Percentiles rank a stretch among this genome's conserved stretches.
phyloP scores from a whole-genome alignment of 2,329 filamentous ascomycete species.

The Xylariaceae sp. region DNA sequence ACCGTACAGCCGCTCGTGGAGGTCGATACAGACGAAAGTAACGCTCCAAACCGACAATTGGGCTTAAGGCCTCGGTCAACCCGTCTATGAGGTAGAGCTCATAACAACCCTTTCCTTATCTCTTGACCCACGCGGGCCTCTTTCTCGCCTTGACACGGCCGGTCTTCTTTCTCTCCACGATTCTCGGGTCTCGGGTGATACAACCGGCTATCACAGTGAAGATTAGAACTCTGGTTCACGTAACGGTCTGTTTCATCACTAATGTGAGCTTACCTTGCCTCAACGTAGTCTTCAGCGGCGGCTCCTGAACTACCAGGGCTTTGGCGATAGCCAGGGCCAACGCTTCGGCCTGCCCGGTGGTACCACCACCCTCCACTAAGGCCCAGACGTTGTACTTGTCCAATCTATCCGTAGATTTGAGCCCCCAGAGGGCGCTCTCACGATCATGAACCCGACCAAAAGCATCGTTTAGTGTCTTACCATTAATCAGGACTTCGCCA shows the following conservation, averaged over 20 bases:
- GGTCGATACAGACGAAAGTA: background rate
- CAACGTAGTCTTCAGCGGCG: slow-evolving; percentile 83
- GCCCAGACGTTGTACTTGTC: slow-evolving; percentile 99
- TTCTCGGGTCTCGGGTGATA: slow-evolving; percentile 87
- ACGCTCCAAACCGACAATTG: slow-evolving; percentile 14
- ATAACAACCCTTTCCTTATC: slow-evolving; percentile 47
- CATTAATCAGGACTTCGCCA: slow-evolving; percentile 89
- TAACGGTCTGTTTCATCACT: slow-evolving; percentile 12
- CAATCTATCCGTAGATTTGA: slow-evolving; percentile 80
- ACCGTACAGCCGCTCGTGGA: slow-evolving; percentile 7
- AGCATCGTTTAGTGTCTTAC: slow-evolving; percentile 78
- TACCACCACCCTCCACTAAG: slow-evolving; percentile 81
- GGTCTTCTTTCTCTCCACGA: slow-evolving; percentile 97
- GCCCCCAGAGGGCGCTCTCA: slow-evolving; percentile 90
- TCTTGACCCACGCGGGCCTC: slow-evolving; percentile 97
- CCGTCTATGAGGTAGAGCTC: background rate
- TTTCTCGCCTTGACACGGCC: slow-evolving; percentile 97
- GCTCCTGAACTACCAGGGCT: slow-evolving; percentile 88
- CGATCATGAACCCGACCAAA: slow-evolving; percentile 92
- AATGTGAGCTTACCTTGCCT: slow-evolving; percentile 74
- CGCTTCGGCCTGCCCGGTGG: slow-evolving; percentile 94
- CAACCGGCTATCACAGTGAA: slow-evolving; percentile 75
- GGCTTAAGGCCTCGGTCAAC: slow-evolving; percentile 4
- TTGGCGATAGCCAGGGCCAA: slow-evolving; percentile 89
- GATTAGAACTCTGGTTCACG: slow-evolving; percentile 48